Conservation (phyloP, 2,329 filamentous ascomycete genomes). For the Colletotrichum godetiae region DNA sequence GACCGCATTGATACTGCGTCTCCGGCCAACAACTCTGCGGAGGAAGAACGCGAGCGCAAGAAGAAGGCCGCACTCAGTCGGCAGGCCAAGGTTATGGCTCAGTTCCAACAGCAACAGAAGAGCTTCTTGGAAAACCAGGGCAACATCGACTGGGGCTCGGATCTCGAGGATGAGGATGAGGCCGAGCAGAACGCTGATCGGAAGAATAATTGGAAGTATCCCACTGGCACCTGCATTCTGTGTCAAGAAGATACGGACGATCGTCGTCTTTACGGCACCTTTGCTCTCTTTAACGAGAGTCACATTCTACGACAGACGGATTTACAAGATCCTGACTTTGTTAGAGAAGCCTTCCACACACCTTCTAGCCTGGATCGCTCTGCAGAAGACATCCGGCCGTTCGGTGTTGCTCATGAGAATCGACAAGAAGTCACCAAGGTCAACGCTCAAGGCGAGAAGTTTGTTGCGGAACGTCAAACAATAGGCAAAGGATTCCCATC, state of each 20-base stretch:
- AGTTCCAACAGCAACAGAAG: slow-evolving; percentile 97
- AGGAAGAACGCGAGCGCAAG: slow-evolving; percentile 83
- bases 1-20: slow-evolving; percentile 86
- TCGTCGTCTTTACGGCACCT: slow-evolving; percentile 88
- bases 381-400: slow-evolving; percentile 85
- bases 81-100: slow-evolving; percentile 95
- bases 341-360: slow-evolving; percentile 83
- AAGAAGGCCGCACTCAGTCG: slow-evolving; percentile 91
- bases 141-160: slow-evolving; percentile 85
- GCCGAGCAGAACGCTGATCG: slow-evolving; percentile 74
- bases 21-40: slow-evolving; percentile 75
- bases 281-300: slow-evolving; percentile 89
- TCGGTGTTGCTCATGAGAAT: slow-evolving; percentile 91
- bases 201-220: slow-evolving; percentile 88
- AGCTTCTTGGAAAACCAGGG: slow-evolving; percentile 91
- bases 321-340: slow-evolving; percentile 82
- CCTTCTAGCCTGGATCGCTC: slow-evolving; percentile 87
- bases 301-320: slow-evolving; percentile 89
- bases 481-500: slow-evolving; percentile 91
- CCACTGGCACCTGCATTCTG: slow-evolving; percentile 91
- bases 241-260: slow-evolving; percentile 98
- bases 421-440: slow-evolving; percentile 81
- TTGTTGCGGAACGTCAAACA: slow-evolving; percentile 80
- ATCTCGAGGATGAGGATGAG: slow-evolving; percentile 81
- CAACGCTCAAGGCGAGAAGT: slow-evolving; percentile 76